Base-by-base conservation (phyloP, 345 rosid genomes). In the Eucalyptus melliodora region DNA sequence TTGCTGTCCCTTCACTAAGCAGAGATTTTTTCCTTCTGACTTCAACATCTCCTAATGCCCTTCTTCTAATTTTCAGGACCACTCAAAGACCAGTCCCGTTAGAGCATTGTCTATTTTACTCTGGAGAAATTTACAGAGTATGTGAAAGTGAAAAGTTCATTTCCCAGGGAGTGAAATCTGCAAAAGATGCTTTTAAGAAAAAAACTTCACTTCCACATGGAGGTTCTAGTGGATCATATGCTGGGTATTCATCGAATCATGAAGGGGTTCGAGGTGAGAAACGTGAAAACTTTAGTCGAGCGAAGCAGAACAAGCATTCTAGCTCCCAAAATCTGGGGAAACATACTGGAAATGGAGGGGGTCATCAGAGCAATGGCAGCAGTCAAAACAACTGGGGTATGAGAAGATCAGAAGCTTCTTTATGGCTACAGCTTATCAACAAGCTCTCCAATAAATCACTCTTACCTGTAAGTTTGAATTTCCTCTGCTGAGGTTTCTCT, bases 41-140 rank as follows among this genome's bases (percentile, higher is more conserved):
- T 37, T 77, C 16, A 40, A 21, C 83, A 77, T 40, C 47, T 77
- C 83, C 47, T 77, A 77, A 77, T 77, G 47, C 27, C 47, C 59
- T 26, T 7, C 47, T 56, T 55, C 50, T 30, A 51, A 87, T 62
- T 90, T 69, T 90, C 95, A 97, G 99, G 91, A 97, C 99, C 87
- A 93, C 94, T n/a, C 93, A 94, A 95, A 95, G 99, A 94, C 99
- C 99, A 47, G 99, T 97, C 86, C 99, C 99, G 8, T 92, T 97
- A 91, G 99, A 97, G 95, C 99, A 97, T 88, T 97, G 98, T 90
- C 86, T 97, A 90, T 97, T 95, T 91, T 97, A 94, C 91, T 93
- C 98, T 8, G 99, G 99, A 90, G 98, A 97, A 91, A 95, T 97
- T 86, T 93, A 96, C 94, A 94, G 94, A 91, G 94, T 96, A 89